Base-by-base conservation (phyloP, 306 rosid genomes). In the Luffa aegyptiaca region DNA sequence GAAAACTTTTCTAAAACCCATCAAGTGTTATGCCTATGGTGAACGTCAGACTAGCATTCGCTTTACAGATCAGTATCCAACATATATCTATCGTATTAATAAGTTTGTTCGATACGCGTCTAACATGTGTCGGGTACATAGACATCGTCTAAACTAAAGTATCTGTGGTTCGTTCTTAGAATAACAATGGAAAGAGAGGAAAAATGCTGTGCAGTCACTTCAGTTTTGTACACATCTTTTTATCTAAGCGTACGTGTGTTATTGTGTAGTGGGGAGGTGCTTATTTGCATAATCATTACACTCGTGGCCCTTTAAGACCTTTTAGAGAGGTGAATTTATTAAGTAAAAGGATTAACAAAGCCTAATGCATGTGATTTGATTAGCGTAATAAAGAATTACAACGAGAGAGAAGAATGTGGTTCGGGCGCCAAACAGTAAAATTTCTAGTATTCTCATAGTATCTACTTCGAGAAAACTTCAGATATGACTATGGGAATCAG, bases 221-320 rank as follows among this genome's bases (percentile, higher is more conserved):
- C 56, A 71, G 11, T 64, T 65, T 37, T 37, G 20, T 37, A 37
- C 63, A 78, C 63, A 33, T 20, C 42, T 75, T 76, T n/a, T 74
- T 55, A 57, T 59, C 7, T 69, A 44, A 69, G 66, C 36, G 57
- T 48, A 76, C 70, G 51, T 42, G 73, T 37, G 80, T 13, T 37
- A 33, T 56, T 45, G 48, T 45, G 16, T 84, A 87, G 82, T 84
- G 84, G 86, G 86, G 82, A 80, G 86, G 86, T 90, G 91, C 80
- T 82, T 83, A 89, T 88, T 86, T 85, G 77, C 84, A 86, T 83
- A 92, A 94, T 94, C 69, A 94, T 92, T 92, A 90, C 89, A 88
- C 97, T 88, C 94, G 93, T 92, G 94, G 89, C 88, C 79, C 51
- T 45, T 36, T 26, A 21, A 31, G 37, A 61, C 17, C 61, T 53